Percentiles rank a stretch among this genome's conserved stretches.
These are phyloP conservation scores for Sporothrix pseudoabietina DNA, from an alignment of 2,329 filamentous ascomycete species.

Conservation along the genomic window DNA sequence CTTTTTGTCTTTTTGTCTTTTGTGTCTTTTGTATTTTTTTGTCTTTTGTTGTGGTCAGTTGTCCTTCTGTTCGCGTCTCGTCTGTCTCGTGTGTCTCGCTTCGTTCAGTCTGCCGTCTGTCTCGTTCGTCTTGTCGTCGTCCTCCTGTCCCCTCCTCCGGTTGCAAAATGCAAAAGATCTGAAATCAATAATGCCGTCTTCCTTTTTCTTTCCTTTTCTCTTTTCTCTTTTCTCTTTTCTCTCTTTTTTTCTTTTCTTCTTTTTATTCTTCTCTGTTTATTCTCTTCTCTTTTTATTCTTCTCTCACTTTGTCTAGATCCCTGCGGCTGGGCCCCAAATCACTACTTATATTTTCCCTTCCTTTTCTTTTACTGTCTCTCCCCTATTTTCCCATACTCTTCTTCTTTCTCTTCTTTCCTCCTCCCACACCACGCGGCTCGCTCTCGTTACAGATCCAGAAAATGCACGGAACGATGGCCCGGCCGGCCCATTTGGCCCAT, in stretches of 20 bases:
- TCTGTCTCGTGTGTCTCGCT: neutral
- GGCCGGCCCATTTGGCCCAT: constrained; percentile 34
- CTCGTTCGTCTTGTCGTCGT: neutral
- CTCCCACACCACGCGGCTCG: constrained; percentile 22
- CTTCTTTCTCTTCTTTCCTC: neutral
- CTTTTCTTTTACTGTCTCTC: neutral
- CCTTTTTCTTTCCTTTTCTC: neutral
- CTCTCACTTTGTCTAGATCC: neutral
- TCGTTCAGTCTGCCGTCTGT: neutral
- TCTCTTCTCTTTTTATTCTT: neutral
- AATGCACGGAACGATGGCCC: constrained; percentile 33
- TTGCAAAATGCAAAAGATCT: neutral
- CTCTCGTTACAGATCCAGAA: constrained; percentile 32
- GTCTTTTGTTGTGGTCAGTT: no score
- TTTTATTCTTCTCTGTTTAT: neutral
- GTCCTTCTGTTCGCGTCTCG: neutral
- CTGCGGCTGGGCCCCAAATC: constrained; percentile 14
- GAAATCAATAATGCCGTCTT: neutral
- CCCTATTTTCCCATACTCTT: neutral
- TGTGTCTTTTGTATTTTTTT: neutral
- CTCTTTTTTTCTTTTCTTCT: neutral
- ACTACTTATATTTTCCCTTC: constrained; percentile 7
- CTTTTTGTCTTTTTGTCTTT: neutral
- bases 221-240: neutral
- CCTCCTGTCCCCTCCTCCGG: neutral